A percentile compares a stretch with the other conserved stretches of the same genome.
Evolutionary conservation across 73 alveolate species (phyloP).

Genomic region (Breviolum minutum): DNA sequence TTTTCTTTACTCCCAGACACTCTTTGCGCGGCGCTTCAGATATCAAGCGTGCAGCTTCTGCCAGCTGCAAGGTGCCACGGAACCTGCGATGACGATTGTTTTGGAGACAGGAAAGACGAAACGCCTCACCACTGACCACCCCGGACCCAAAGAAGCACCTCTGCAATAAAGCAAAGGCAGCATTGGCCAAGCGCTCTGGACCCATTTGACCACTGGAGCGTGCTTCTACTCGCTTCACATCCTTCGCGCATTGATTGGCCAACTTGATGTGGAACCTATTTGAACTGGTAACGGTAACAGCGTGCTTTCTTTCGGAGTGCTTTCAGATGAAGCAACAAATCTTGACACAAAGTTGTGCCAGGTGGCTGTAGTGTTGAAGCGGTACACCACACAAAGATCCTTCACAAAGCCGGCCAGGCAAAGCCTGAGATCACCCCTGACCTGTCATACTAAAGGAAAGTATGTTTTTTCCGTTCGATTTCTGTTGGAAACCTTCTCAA

Average conservation of each 20-base stretch:
- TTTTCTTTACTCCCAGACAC: no score
- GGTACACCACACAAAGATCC: slow-evolving; percentile 50
- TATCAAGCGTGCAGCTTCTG: slow-evolving; percentile 38
- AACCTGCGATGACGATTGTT: background rate
- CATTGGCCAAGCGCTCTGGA: slow-evolving; percentile 10
- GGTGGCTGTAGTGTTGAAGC: slow-evolving; percentile 36
- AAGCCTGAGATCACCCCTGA: no score
- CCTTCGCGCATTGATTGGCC: background rate
- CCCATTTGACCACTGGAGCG: slow-evolving; percentile 32
- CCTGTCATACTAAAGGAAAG: no score
- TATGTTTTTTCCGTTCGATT: no score
- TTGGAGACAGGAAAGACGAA: background rate
- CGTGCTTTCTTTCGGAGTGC: background rate
- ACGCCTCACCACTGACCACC: background rate
- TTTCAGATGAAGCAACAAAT: no score
- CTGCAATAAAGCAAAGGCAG: slow-evolving; percentile 43
- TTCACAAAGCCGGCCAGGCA: background rate
- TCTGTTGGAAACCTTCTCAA: no score
- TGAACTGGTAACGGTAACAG: background rate
- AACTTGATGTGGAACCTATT: background rate
- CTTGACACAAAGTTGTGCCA: background rate
- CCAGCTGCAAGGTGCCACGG: slow-evolving; percentile 33
- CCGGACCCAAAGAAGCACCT: background rate
- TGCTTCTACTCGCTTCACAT: slow-evolving; percentile 12
- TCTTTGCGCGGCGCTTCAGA: background rate